These are phyloP conservation scores for Pythium myriotylum DNA, from an alignment of 352 stramenopile species.

Conservation along the genomic window DNA sequence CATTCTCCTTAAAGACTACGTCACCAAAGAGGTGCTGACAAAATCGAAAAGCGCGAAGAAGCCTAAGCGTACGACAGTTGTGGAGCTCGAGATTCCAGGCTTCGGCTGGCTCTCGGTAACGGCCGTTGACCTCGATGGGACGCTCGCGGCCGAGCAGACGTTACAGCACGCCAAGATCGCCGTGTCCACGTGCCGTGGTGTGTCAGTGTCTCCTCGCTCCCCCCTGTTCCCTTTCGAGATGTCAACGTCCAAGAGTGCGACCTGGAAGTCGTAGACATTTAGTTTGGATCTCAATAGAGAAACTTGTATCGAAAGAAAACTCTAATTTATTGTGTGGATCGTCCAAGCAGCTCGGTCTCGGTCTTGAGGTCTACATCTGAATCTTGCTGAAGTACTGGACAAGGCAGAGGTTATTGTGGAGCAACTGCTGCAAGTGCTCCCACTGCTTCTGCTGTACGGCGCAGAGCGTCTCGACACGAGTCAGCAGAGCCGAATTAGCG, in stretches of 20 bases:
- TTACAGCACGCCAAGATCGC: slow-evolving; percentile 62
- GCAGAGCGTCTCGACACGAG: slow-evolving; percentile 57
- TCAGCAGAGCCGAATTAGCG: slow-evolving; percentile 49
- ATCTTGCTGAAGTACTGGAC: slow-evolving; percentile 90
- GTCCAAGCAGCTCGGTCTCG: too few species aligned
- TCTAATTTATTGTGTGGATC: slow-evolving; percentile 15
- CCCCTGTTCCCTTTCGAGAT: slow-evolving; percentile 84
- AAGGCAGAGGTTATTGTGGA: slow-evolving; percentile 87
- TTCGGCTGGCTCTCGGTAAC: slow-evolving; percentile 85
- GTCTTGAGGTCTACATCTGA: slow-evolving; percentile 61
- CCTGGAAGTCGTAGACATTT: slow-evolving; percentile 70
- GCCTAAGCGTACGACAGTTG: slow-evolving; percentile 75
- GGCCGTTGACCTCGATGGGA: slow-evolving; percentile 81
- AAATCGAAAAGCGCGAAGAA: slow-evolving; percentile 80
- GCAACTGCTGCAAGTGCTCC: slow-evolving; percentile 77
- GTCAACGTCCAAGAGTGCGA: slow-evolving; percentile 71
- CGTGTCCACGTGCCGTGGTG: slow-evolving; percentile 62
- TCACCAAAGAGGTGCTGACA: slow-evolving; percentile 55
- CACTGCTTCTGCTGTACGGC: slow-evolving; percentile 72
- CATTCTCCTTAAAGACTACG: slow-evolving; percentile 69
- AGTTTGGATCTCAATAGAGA: slow-evolving; percentile 3
- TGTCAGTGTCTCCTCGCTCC: slow-evolving; percentile 55
- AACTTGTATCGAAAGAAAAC: slow-evolving; percentile 1
- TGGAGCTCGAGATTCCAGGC: slow-evolving; percentile 77
- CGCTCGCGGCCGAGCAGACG: slow-evolving; percentile 59